Evolutionary conservation across 148 eudicot species (phyloP).

Genomic region (Chenopodium formosanum): DNA sequence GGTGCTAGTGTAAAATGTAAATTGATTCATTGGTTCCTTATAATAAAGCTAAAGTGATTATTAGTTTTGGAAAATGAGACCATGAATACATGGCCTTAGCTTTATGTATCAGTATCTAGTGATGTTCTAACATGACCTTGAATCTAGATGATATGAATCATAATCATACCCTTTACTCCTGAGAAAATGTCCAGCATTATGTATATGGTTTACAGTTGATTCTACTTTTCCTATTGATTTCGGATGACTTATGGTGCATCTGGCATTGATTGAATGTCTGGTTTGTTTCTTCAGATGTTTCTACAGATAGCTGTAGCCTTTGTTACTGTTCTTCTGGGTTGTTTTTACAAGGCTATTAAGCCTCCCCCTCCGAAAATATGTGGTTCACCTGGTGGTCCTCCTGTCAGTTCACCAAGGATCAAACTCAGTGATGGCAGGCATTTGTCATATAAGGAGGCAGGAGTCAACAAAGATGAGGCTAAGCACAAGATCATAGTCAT

Average conservation of each 20-base stretch:
- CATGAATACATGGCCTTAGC: no score
- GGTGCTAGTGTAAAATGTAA: no score
- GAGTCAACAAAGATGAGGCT: slow-evolving; percentile 60
- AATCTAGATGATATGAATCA: neutral
- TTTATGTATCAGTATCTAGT: no score
- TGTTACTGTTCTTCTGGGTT: slow-evolving; percentile 35
- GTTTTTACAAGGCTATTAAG: slow-evolving; percentile 41
- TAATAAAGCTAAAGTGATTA: no score
- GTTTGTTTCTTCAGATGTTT: slow-evolving; percentile 34
- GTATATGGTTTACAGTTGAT: neutral
- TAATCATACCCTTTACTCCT: no score
- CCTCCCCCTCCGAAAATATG: slow-evolving; percentile 60
- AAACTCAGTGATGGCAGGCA: slow-evolving; percentile 69
- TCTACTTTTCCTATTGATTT: no score
- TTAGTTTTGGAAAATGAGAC: no score
- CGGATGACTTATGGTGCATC: neutral
- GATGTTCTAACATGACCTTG: no score
- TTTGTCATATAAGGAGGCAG: slow-evolving; percentile 66
- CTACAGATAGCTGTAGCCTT: slow-evolving; percentile 41
- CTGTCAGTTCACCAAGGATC: slow-evolving; percentile 60
- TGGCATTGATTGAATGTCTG: neutral
- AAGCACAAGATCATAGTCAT: slow-evolving; percentile 51
- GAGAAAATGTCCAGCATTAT: no score
- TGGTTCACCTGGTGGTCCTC: slow-evolving; percentile 70
- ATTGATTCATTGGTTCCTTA: no score